These are phyloP conservation scores for Podospora bellae-mahoneyi DNA, from an alignment of 495 filamentous ascomycete species.

Conservation along the genomic window DNA sequence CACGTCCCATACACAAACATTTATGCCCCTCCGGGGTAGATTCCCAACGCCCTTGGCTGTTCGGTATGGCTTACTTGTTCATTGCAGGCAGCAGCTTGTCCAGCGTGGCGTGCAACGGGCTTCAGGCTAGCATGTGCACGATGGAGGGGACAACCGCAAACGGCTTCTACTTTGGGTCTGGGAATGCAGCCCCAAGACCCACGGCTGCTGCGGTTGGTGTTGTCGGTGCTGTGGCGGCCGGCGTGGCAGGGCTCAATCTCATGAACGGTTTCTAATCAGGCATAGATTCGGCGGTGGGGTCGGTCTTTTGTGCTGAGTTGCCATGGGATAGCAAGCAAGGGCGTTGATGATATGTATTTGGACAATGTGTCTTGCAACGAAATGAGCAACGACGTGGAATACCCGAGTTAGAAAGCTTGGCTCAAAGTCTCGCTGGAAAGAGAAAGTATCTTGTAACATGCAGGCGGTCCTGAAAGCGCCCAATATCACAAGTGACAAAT, in stretches of 20 bases:
- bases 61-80: not conserved
- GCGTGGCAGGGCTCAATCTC: constrained; percentile 26
- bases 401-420: too few relatives aligned
- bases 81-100: constrained; percentile 32
- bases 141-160: constrained; percentile 22
- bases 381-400: not conserved
- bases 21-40: too few relatives aligned
- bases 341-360: too few relatives aligned
- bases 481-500: too few relatives aligned
- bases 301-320: too few relatives aligned
- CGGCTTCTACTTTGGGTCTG: constrained; percentile 33
- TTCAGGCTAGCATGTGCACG: constrained; percentile 31
- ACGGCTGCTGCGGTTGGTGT: constrained; percentile 24
- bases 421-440: too few relatives aligned
- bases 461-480: too few relatives aligned
- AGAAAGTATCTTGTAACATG: too few relatives aligned
- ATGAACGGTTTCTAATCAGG: constrained; percentile 3
- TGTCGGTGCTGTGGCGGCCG: constrained; percentile 22
- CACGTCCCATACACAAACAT: not conserved
- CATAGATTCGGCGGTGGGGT: not conserved
- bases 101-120: constrained; percentile 26
- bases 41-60: too few relatives aligned
- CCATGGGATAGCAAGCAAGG: not conserved
- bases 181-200: constrained; percentile 27
- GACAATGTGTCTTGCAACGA: too few relatives aligned